phyloP scores from a whole-genome alignment of 2,329 filamentous ascomycete species.

The Fonsecaea multimorphosa region DNA sequence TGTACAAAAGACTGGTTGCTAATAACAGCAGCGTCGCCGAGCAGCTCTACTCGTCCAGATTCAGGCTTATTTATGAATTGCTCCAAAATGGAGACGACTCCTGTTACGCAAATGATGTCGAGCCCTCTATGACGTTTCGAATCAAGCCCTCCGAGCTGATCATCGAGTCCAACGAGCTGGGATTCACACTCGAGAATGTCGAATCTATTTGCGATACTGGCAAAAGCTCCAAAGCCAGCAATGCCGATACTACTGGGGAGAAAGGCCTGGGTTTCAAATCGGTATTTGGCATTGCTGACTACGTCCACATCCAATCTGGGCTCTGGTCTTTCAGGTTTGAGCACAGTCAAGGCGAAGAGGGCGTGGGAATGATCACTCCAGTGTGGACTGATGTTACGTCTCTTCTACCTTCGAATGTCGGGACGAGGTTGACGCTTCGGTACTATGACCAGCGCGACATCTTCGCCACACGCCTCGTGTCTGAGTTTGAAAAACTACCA shows the following conservation, averaged over 20 bases:
- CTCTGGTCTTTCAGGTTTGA: conserved; percentile 38
- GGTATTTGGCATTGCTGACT: conserved; percentile 45
- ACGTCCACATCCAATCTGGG: conserved; percentile 31
- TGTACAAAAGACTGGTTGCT: neutral
- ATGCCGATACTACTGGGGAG: conserved; percentile 43
- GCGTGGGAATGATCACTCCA: conserved; percentile 34
- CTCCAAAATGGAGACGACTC: conserved; percentile 53
- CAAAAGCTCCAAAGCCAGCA: conserved; percentile 45
- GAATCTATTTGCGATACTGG: conserved; percentile 48
- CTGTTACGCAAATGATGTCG: conserved; percentile 12
- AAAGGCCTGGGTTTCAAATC: conserved; percentile 50
- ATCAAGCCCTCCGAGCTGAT: conserved; percentile 23
- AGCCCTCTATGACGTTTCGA: conserved; percentile 25
- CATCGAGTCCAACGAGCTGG: conserved; percentile 48
- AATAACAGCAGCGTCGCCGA: conserved; percentile 26
- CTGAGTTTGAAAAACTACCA: conserved; percentile 26
- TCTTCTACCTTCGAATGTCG: conserved; percentile 4
- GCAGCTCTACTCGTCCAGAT: conserved; percentile 29
- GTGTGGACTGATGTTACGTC: conserved; percentile 23
- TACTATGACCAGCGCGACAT: conserved; percentile 12
- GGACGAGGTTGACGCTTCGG: conserved; percentile 26
- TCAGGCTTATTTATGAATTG: conserved; percentile 28
- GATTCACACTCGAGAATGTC: conserved; percentile 47
- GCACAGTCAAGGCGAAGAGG: conserved; percentile 24
- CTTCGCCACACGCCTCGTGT: conserved; percentile 17